These are phyloP conservation scores for Ophiostoma quercus DNA, from an alignment of 2,329 filamentous ascomycete species.

Conservation along the genomic window DNA sequence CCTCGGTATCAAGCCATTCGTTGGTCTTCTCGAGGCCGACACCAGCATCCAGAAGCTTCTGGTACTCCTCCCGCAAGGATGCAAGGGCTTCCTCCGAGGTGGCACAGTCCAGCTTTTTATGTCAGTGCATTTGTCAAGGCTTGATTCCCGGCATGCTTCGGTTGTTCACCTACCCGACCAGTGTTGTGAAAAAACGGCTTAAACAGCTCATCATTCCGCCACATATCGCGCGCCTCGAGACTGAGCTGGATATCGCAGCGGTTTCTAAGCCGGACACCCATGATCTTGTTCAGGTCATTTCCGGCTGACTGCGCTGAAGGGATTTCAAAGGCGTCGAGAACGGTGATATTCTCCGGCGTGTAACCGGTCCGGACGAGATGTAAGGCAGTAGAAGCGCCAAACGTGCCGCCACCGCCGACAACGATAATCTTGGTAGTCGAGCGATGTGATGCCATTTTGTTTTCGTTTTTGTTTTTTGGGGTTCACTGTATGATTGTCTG, in stretches of 20 bases:
- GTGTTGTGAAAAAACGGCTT: slow-evolving; percentile 16
- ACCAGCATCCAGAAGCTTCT: slow-evolving; percentile 3
- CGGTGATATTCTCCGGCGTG: not conserved
- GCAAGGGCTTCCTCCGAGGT: not conserved
- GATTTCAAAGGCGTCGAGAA: slow-evolving; percentile 6
- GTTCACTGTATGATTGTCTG: not conserved
- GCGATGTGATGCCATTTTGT: not conserved
- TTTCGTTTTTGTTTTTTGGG: no score
- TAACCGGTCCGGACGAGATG: not conserved
- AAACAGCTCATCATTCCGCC: slow-evolving; percentile 12
- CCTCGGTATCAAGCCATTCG: slow-evolving; percentile 13
- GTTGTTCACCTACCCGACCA: not conserved
- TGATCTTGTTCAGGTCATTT: slow-evolving; percentile 14
- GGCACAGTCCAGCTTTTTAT: not conserved
- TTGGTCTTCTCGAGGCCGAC: slow-evolving; percentile 9
- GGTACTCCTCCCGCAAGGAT: slow-evolving; percentile 5
- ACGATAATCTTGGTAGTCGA: slow-evolving; percentile 4
- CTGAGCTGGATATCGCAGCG: slow-evolving; percentile 6
- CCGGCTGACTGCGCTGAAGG: slow-evolving; percentile 11
- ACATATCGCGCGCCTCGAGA: slow-evolving; percentile 13
- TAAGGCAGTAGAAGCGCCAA: not conserved
- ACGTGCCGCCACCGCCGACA: slow-evolving; percentile 12
- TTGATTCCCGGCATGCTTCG: not conserved
- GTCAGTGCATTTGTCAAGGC: not conserved
- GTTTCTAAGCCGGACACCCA: slow-evolving; percentile 9